phyloP scores from a whole-genome alignment of 1,284 basidiomycete genomes.

The Sporisorium iseilematis-ciliati region DNA sequence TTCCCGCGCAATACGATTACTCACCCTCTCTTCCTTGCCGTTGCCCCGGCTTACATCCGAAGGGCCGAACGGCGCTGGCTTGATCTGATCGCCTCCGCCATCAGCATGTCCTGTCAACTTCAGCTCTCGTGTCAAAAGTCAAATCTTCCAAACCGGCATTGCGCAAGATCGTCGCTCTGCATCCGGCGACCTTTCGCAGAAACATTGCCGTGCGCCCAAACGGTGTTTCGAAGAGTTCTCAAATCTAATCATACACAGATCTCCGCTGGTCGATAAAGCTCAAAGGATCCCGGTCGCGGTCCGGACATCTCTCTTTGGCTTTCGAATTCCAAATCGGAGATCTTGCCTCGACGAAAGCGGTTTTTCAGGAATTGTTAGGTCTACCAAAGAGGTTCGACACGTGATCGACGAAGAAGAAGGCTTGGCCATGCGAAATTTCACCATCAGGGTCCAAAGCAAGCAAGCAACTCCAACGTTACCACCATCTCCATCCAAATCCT shows the following conservation, averaged over 20 bases:
- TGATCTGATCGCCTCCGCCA: too few relatives aligned
- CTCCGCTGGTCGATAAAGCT: slow-evolving; percentile 19
- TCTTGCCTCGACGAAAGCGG: slow-evolving; percentile 68
- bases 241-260: slow-evolving; percentile 8
- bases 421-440: too few relatives aligned
- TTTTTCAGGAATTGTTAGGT: slow-evolving; percentile 74
- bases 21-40: too few relatives aligned
- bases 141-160: too few relatives aligned
- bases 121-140: too few relatives aligned
- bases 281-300: slow-evolving; percentile 23
- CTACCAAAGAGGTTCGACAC: not conserved
- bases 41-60: too few relatives aligned
- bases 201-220: too few relatives aligned
- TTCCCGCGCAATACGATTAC: too few relatives aligned
- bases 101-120: too few relatives aligned
- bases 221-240: not conserved
- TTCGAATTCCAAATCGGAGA: slow-evolving; percentile 14
- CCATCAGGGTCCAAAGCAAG: not conserved
- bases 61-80: too few relatives aligned
- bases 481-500: not conserved
- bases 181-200: too few relatives aligned
- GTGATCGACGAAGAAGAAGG: slow-evolving; percentile 12
- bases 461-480: not conserved
- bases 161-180: too few relatives aligned
- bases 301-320: slow-evolving; percentile 14